Evolutionary conservation across 169 alveolate genomes (phyloP).

Genomic region (Besnoitia besnoiti): DNA sequence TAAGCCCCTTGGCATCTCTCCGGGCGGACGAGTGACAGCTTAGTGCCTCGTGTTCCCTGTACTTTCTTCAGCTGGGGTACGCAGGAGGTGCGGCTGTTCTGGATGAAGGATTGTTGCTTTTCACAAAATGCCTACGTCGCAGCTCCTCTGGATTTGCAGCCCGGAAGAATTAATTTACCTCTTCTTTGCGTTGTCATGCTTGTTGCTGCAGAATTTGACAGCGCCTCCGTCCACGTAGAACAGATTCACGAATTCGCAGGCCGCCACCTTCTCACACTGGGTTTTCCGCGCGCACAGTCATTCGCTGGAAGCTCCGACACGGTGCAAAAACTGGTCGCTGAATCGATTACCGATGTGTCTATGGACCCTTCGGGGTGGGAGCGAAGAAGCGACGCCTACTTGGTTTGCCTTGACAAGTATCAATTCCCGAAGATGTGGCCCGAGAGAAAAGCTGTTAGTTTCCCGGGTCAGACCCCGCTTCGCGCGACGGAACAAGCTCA

Average conservation of each 20-base stretch:
- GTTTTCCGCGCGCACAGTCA: neutral
- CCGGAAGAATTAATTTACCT: no score
- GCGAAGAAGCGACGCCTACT: neutral
- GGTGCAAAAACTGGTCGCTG: neutral
- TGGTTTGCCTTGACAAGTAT: neutral
- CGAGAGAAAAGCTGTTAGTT: neutral
- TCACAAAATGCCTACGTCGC: no score
- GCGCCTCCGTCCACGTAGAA: neutral
- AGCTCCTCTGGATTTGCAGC: no score
- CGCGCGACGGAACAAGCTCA: no score
- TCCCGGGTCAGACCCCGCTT: neutral
- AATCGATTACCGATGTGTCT: neutral
- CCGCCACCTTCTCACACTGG: conserved; percentile 7
- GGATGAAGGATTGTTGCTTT: no score
- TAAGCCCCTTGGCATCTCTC: no score
- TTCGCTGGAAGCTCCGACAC: neutral
- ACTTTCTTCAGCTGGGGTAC: no score
- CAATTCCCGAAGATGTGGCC: conserved; percentile 15
- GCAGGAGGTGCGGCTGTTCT: no score
- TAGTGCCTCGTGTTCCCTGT: no score
- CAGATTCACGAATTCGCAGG: conserved; percentile 13
- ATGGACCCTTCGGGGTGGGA: conserved; percentile 38
- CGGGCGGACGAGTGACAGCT: no score
- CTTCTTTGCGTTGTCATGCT: neutral
- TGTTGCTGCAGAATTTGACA: neutral